Base-by-base conservation (phyloP, 331 rosid species). In the Rhamnella rubrinervis region DNA sequence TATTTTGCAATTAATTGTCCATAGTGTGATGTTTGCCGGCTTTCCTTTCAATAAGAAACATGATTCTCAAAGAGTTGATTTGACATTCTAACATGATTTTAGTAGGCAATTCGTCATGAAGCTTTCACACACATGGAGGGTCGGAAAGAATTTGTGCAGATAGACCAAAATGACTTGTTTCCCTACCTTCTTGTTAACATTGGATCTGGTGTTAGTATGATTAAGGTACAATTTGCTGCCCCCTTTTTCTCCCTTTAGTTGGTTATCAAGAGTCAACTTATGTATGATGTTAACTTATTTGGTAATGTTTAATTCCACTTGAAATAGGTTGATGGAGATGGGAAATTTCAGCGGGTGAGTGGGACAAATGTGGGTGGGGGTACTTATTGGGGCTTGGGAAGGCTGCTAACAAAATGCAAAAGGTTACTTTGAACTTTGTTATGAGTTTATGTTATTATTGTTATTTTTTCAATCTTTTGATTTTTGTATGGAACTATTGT, bases 361-460 rank as follows among this genome's bases (percentile, higher is more conserved):
- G 97, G 97, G 26, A 92, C 97, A 77, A 92, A 92, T 83, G 97
- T 92, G 63, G 97, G 97, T 77, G 97, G 97, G 25, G 97, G 97
- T 56, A 92, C 97, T 38, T 92, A 92, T 40, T 92, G 96, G 96
- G 97, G 97, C 49, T 84, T 92, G 85, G 97, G 97, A 68, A 89
- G 84, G 85, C 83, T 92, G 66, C 77, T 92, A 75, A 92, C 97
- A 55, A 92, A 89, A 80, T 89, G 97, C 86, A 79, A 85, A 70
- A 92, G 93, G 97, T 88, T 70, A 55, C 44, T 67, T 12, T 28
- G 19, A 47, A 41, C 49, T 77, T 71, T 31, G 8, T 12, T 8
- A 63, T 72, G 56, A 2, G 60, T 61, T 66, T 38, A 49, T 20
- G 35, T 77, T 25, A 28, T 28, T 31, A 59, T 20, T 73, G 15